Base-by-base conservation (phyloP, 2,329 filamentous ascomycete genomes). In the Tolypocladium capitatum region DNA sequence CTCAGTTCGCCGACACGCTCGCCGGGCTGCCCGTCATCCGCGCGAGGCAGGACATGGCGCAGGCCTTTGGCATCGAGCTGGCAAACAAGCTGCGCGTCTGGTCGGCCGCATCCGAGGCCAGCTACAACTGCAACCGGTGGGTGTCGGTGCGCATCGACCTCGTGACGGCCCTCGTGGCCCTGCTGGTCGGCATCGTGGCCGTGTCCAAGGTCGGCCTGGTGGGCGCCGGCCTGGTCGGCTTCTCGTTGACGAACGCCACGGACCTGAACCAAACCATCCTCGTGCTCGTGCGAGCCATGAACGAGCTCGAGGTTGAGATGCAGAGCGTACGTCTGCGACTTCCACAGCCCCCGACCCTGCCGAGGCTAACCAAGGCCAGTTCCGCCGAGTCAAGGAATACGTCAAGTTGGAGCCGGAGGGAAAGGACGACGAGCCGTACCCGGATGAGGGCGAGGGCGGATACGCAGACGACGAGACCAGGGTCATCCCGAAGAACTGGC, bases 51-150 rank as follows among this genome's bases (percentile, higher is more conserved):
- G 69, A 68, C 33, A 74, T 77, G 68, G 61, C 69, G 10, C 58
- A 66, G 27, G 65, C 64, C 1, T 79, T 78, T 47, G 63, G 67
- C 11, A 58, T 68, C 27, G 66, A 73, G 32, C 58, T 79, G n/a
- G 74, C 75, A 1, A 63, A 71, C 28, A 73, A 72, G 53, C 51
- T 79, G 31, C 65, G 71, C 1, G 57, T 68, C 0, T 74, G 69
- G 59, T 67, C 70, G 11, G 67, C 68, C 6, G 64, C 73, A 0
- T 62, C 66, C 0, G 73, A 78, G 55, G 63, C 74, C 1, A 71
- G 69, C 43, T 76, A 68, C 51, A 78, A 77, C 57, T 71, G 71
- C 50, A 80, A 80, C 55, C 70, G 76, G 8, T 80, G 76, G 76
- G 71, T 80, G 3, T 67, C 70, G 1, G 66, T 78, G 35, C 70